Percentiles rank a stretch among this genome's conserved stretches.
Evolutionary conservation across 441 rosid genomes (phyloP).

Genomic region (Gossypium schwendimanii): DNA sequence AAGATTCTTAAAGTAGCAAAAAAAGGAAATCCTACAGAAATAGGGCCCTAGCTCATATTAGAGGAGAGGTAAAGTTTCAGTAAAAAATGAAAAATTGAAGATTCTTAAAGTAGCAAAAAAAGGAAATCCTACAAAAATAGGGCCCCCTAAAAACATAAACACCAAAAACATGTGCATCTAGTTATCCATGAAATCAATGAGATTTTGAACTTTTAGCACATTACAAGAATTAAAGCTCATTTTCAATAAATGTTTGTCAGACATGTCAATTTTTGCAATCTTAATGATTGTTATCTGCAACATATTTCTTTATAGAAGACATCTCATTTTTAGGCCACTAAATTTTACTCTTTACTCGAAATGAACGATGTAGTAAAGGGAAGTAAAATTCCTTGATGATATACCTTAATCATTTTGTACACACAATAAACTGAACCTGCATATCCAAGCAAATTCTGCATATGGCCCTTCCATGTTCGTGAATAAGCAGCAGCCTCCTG

Average conservation of each 20-base stretch:
- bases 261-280: background rate
- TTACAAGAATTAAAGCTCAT: background rate
- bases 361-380: slow-evolving; percentile 3
- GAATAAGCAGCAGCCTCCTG: slow-evolving; percentile 99
- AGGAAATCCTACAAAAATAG: background rate
- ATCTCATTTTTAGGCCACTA: background rate
- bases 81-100: background rate
- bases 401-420: slow-evolving; percentile 97
- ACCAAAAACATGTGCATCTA: background rate
- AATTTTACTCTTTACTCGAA: slow-evolving; percentile 6
- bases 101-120: background rate
- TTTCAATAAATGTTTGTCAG: background rate
- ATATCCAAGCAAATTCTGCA: slow-evolving; percentile 97
- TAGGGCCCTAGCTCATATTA: background rate
- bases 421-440: slow-evolving; percentile 93
- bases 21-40: background rate
- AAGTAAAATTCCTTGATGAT: slow-evolving; percentile 2
- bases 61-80: background rate
- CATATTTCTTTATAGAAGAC: background rate
- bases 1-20: background rate
- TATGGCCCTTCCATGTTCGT: slow-evolving; percentile 96
- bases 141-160: background rate
- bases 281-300: background rate
- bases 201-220: background rate
- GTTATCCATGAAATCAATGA: background rate